These are phyloP conservation scores for Solanum hybrid DNA, from an alignment of 305 asterid species.

Conservation along the genomic window DNA sequence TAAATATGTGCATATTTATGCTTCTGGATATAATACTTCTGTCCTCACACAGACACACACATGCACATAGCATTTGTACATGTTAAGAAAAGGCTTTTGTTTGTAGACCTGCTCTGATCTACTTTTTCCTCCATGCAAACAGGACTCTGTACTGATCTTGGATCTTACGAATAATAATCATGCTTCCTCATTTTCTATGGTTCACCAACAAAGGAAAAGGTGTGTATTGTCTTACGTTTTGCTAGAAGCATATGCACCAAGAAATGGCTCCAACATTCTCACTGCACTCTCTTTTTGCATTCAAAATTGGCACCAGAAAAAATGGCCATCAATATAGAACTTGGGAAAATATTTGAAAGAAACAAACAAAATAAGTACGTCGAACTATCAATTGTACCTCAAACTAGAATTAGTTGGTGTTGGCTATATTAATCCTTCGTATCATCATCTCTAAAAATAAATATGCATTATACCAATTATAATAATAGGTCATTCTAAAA, in stretches of 20 bases:
- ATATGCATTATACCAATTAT: neutral
- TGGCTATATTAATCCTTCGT: neutral
- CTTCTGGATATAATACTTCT: neutral
- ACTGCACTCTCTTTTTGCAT: neutral
- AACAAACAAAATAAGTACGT: neutral
- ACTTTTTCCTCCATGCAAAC: slow-evolving; percentile 19
- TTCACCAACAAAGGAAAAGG: slow-evolving; percentile 86
- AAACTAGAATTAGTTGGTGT: neutral
- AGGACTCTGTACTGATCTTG: slow-evolving; percentile 84
- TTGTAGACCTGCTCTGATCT: neutral
- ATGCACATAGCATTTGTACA: neutral
- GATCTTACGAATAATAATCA: slow-evolving; percentile 67
- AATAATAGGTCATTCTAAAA: neutral
- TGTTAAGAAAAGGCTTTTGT: neutral
- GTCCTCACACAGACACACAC: neutral
- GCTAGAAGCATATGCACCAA: neutral
- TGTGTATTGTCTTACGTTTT: slow-evolving; percentile 8
- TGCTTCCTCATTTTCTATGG: slow-evolving; percentile 93
- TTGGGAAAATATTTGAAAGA: neutral
- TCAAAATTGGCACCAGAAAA: neutral
- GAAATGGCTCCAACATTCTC: neutral
- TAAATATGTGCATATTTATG: slow-evolving; percentile 10
- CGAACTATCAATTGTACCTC: neutral
- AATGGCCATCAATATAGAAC: neutral
- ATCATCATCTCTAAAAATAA: neutral